Evolutionary conservation across 1,284 basidiomycete species (phyloP).

Genomic region (Ceratorhiza oryzae-sativae): DNA sequence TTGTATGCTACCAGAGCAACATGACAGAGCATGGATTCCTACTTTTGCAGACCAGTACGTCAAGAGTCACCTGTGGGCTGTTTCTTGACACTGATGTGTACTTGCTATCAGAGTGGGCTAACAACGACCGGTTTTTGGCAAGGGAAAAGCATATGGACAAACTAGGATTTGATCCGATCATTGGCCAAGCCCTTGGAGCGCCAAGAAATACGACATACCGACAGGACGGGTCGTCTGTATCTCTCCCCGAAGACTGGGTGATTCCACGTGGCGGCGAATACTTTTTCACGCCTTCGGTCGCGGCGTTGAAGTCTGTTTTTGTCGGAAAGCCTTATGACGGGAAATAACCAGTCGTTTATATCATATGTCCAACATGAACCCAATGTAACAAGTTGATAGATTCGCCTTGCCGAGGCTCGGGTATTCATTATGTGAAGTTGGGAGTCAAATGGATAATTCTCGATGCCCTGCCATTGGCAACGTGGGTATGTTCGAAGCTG

Average conservation of each 20-base stretch:
- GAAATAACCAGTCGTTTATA: neutral
- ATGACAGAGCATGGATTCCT: neutral
- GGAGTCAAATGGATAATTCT: too few relatives aligned
- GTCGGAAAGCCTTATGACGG: neutral
- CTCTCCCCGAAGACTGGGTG: conserved; percentile 48
- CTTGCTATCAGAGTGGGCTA: conserved; percentile 46
- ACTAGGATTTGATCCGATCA: conserved; percentile 51
- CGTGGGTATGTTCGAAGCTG: too few relatives aligned
- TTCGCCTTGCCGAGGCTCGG: too few relatives aligned
- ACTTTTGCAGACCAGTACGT: neutral
- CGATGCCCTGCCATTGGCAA: too few relatives aligned
- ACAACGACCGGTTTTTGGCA: conserved; percentile 46
- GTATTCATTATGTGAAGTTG: too few relatives aligned
- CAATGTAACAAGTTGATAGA: too few relatives aligned
- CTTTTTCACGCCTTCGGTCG: conserved; percentile 56
- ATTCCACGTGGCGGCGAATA: conserved; percentile 55
- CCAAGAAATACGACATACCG: conserved; percentile 53
- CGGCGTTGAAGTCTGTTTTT: conserved; percentile 48
- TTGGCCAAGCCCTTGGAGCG: conserved; percentile 54
- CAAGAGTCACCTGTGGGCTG: neutral
- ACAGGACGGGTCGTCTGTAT: conserved; percentile 44
- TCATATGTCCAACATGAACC: too few relatives aligned
- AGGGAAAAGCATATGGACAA: conserved; percentile 19
- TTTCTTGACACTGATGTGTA: conserved; percentile 39
- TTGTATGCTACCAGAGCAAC: conserved; percentile 5